Evolutionary conservation across 1,284 basidiomycete genomes (phyloP), one percentile per base, ranked within the genome.

Genomic region (Mrakiaceae sp.): DNA sequence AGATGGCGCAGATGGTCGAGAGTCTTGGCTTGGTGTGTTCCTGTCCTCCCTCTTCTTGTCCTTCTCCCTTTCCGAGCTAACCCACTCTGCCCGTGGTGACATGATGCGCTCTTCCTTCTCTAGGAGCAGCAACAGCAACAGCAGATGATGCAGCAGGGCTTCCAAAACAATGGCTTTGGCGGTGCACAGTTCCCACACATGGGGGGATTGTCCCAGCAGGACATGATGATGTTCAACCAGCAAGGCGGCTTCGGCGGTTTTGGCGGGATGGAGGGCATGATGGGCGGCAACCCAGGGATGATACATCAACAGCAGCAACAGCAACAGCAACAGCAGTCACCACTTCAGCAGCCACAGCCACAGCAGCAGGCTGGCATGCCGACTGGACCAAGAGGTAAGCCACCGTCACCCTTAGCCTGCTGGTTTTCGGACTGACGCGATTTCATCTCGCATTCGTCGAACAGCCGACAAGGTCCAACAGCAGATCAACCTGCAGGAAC

Each of bases 1-100:
- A 90, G 66, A 79, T 95, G 69, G 86, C 87, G 2, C 87, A 90
- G 59, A 78, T 87, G 61, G 87, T 89, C 5, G 83, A 82, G 62
- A 85, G 76, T 0, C 67, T 74, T 3, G 69, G 73, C 40, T 70
- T 77, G 63, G 76, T 77, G 59, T 71, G 76, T 72, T 0, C 7
- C 16, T n/a, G 14, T 14, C 27, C 40, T 8, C 39, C 51, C 27
- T 53, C 40, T 47, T 10, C 40, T 46, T 43, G 9, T 12, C 12
- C 47, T 39, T 40, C 9, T 51, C 12, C 27, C 12, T 5, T 54
- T 59, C 10, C 6, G 8, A 52, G 27, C 8, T 51, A n/a, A 44
- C 9, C 27, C 48, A 10, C 47, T 12, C 27, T 12, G 7, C 4
- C 11, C 4, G 43, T 44, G 40, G 52, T 39, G 10, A 11, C 4